Base-by-base conservation (phyloP, 345 rosid species). In the Pistacia integerrima region DNA sequence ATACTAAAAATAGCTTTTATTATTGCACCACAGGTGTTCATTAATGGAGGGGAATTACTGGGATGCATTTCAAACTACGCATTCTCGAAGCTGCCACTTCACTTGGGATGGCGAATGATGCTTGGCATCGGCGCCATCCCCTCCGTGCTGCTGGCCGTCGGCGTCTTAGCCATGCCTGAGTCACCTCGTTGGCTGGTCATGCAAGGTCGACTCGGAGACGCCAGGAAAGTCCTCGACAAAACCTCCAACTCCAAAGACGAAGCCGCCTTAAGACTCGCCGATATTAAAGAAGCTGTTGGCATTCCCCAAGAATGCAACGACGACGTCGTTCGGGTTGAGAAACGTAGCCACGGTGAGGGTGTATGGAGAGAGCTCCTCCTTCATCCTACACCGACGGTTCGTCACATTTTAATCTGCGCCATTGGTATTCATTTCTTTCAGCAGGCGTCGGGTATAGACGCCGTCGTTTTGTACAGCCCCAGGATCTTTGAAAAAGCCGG, bases 161-260 rank as follows among this genome's bases (percentile, higher is more conserved):
- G 83, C 2, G 97, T 93, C 67, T 64, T 96, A 0, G 86, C 79
- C 33, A 96, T 96, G 99, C 99, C 98, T 9, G 97, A 96, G 78
- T 96, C 99, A 2, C 98, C 99, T 1, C 90, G 99, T 55, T 96
- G 99, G 99, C 86, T 96, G 12, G 91, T 96, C 54, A 84, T 96
- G 88, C 98, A 93, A 74, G 99, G 98, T 59, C 85, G 92, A n/a
- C 89, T 96, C 3, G 94, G 90, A 0, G 98, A 92, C 0, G 98
- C 98, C 68, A 91, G 80, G 81, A 76, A 64, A 62, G 99, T 96
- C 36, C 95, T 96, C 1, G 84, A 87, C 68, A 91, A 30, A 76
- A 91, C 97, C 69, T 96, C 99, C 3, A 94, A 91, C 64, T 74
- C 85, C 60, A 69, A 71, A 5, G 79, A 92, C 51, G 99, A 93